phyloP scores from a whole-genome alignment of 75 land plant genomes.

The Sequoiadendron giganteum region DNA sequence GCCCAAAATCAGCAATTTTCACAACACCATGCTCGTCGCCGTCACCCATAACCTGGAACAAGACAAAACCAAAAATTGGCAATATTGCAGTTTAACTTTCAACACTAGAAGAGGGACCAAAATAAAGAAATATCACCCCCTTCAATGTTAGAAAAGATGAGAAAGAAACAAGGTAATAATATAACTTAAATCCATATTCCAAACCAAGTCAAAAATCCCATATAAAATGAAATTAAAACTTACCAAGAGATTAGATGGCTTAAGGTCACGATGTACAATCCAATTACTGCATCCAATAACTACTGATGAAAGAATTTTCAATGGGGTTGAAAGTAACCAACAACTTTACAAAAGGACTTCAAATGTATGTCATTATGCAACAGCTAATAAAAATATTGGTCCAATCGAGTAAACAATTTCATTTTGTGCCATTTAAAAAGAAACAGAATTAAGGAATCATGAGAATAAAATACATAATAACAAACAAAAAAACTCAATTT shows the following conservation, averaged over 20 bases:
- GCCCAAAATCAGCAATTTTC: conserved; percentile 98
- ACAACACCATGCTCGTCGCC: conserved; percentile 96
- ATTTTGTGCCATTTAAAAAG: neutral
- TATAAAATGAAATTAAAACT: neutral
- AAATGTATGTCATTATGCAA: neutral
- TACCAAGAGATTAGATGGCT: conserved; percentile 97
- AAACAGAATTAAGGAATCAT: neutral
- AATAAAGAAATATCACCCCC: neutral
- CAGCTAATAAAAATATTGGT: neutral
- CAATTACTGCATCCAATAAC: conserved; percentile 72
- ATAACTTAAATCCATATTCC: neutral
- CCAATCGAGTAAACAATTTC: neutral
- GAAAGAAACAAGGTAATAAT: neutral
- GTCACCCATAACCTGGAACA: conserved; percentile 84
- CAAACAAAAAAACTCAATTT: neutral
- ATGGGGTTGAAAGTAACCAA: neutral
- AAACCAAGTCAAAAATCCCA: neutral
- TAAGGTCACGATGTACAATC: conserved; percentile 94
- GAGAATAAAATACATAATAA: neutral
- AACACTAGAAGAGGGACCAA: neutral
- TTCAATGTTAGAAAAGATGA: neutral
- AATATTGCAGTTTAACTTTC: neutral
- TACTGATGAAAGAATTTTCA: neutral
- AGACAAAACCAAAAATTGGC: neutral
- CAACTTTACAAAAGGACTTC: neutral